Conservation (phyloP, 2,329 filamentous ascomycete species). For the Rutstroemia sydowiana region DNA sequence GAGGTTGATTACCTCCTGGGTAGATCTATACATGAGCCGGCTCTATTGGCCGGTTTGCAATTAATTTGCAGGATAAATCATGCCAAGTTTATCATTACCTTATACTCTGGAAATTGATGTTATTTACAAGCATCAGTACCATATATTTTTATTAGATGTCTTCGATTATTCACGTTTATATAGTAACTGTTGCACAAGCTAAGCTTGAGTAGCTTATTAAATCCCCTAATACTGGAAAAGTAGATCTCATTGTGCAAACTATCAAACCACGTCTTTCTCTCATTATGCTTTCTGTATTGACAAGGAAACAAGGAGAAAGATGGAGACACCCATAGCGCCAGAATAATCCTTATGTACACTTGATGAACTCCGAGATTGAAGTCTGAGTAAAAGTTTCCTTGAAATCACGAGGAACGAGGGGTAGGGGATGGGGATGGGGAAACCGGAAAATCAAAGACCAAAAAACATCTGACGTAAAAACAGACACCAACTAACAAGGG, state of each 20-base stretch:
- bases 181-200: not conserved
- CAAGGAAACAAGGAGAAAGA: constrained; percentile 13
- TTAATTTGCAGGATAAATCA: no score
- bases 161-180: not conserved
- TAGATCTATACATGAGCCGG: no score
- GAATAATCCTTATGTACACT: constrained; percentile 28
- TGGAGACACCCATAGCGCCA: constrained; percentile 26
- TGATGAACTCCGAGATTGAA: constrained; percentile 9
- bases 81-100: no score
- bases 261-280: constrained; percentile 1
- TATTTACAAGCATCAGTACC: not conserved
- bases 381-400: constrained; percentile 1
- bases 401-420: not conserved
- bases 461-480: constrained; percentile 6
- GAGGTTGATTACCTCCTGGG: not conserved
- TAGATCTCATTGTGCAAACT: not conserved
- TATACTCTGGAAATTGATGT: not conserved
- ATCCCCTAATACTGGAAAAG: not conserved
- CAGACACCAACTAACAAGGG: constrained; percentile 58
- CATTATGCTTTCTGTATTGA: constrained; percentile 23
- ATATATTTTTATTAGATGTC: constrained; percentile 1
- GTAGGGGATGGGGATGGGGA: no score
- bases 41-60: not conserved
- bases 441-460: constrained; percentile 8
- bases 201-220: not conserved